Base-by-base conservation (phyloP, 495 filamentous ascomycete species). In the Cercophora sp. region DNA sequence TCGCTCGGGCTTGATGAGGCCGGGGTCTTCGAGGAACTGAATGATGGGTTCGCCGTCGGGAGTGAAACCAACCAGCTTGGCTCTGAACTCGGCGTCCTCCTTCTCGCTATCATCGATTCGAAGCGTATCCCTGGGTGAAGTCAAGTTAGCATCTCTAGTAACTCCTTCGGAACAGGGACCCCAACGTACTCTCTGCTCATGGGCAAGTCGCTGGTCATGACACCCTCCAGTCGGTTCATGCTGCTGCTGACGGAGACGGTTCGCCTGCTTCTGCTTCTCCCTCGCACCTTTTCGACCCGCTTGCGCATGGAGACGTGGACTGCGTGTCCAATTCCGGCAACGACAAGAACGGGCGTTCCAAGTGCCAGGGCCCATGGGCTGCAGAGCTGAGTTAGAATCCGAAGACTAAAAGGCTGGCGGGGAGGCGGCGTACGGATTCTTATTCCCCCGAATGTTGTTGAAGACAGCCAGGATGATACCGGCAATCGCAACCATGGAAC, bases 341-440 rank as follows among this genome's bases (percentile, higher is more conserved):
- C 64, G 22, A 78, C 74, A 8, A 78, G 66, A 0, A 78, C 70
- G 0, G 76, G 76, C 1, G 76, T 79, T 9, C 76, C 75, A 8
- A 79, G 57, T 0, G 71, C 72, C 2, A 76, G 52, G n/a, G 68
- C 70, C 72, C 72, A 79, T 0, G 68, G 65, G 10, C 71, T 74
- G 47, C 1, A 36, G 8, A 3, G 3, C 15, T 19, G 10, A 39
- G 43, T 55, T 26, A 54, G 49, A n/a, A 26, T 23, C 18, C 1
- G 4, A 11, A 13, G 10, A 32, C n/a, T 8, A 41, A 19, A 41
- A 13, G n/a, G 24, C 8, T 4, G 8, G 0, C 4, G 35, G 23
- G 9, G 1, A 23, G 25, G 26, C 10, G 24, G 9, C 70, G 51
- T 55, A 74, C 70, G 71, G 71, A n/a, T 67, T 69, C 48, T 70